phyloP scores from a whole-genome alignment of 2,329 filamentous ascomycete genomes.

The Hypoxylon sp. region DNA sequence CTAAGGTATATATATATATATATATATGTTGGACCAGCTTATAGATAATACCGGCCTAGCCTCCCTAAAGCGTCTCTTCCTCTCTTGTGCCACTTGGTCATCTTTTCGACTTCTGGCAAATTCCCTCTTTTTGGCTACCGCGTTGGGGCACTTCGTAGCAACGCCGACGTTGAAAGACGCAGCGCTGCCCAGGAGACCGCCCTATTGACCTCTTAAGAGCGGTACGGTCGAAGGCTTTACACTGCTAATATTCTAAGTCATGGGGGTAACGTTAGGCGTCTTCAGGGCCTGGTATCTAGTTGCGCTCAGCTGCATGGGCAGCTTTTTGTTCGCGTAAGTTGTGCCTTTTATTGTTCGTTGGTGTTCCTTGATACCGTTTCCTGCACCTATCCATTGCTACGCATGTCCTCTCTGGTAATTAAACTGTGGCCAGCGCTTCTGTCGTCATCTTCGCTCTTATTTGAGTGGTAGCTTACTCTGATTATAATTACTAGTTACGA shows the following conservation, averaged over 20 bases:
- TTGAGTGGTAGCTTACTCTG: neutral
- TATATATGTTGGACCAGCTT: neutral
- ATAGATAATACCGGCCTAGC: neutral
- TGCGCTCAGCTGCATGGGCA: conserved; percentile 55
- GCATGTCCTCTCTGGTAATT: neutral
- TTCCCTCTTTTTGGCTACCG: no score
- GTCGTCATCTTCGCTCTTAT: neutral
- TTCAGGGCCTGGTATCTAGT: conserved; percentile 56
- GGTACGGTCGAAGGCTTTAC: neutral
- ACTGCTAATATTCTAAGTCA: neutral
- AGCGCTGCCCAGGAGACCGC: neutral
- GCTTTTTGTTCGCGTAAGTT: conserved; percentile 52
- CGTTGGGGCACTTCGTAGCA: neutral
- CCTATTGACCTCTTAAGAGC: neutral
- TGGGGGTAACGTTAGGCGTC: conserved; percentile 49
- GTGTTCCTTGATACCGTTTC: neutral
- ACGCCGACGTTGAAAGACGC: neutral
- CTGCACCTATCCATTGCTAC: no score
- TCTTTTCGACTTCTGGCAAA: neutral
- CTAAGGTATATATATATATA: conserved; percentile 4
- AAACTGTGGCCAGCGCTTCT: neutral
- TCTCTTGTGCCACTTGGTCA: neutral
- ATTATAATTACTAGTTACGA: conserved; percentile 56
- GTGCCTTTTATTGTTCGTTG: neutral
- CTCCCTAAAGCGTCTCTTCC: neutral